These are phyloP conservation scores for Aspergillus sp. DNA, from an alignment of 2,329 filamentous ascomycete genomes.

Conservation along the genomic window DNA sequence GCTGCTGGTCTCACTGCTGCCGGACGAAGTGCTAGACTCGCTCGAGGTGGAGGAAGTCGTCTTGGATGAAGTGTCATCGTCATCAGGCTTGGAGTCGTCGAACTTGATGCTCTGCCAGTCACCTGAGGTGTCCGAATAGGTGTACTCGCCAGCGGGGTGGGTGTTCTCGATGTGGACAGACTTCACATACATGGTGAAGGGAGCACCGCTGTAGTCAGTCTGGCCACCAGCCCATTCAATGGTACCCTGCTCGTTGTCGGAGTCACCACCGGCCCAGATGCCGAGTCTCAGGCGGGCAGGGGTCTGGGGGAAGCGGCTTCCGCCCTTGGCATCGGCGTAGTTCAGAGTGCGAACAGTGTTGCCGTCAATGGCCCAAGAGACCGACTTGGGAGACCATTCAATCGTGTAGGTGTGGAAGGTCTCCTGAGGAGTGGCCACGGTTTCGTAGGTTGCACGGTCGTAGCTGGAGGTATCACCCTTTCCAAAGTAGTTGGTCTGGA, in stretches of 20 bases:
- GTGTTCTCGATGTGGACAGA: conserved; percentile 57
- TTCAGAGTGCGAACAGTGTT: conserved; percentile 61
- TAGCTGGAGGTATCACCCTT: conserved; percentile 79
- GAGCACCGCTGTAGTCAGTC: conserved; percentile 65
- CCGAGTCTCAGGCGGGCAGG: conserved; percentile 71
- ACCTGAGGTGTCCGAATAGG: conserved; percentile 62
- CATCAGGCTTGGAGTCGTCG: conserved; percentile 14
- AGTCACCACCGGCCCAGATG: conserved; percentile 65
- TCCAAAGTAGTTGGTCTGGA: conserved; percentile 93
- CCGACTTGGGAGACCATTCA: conserved; percentile 65
- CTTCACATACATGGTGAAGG: conserved; percentile 74
- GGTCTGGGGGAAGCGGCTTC: conserved; percentile 67
- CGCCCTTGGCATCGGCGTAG: conserved; percentile 58
- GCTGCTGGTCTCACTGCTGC: conserved; percentile 15
- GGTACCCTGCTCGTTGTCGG: conserved; percentile 46
- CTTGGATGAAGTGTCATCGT: conserved; percentile 11
- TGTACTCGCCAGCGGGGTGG: conserved; percentile 43
- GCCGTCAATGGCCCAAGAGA: conserved; percentile 67
- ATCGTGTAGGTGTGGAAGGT: conserved; percentile 50
- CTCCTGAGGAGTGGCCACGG: conserved; percentile 57
- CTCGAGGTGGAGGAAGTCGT: conserved; percentile 9
- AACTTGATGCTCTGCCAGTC: conserved; percentile 63
- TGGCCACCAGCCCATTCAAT: conserved; percentile 69
- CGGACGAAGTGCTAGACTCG: conserved; percentile 11
- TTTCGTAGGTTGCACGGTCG: conserved; percentile 79